Evolutionary conservation across 164 flowering plant genomes (phyloP).

Genomic region (Buxus sempervirens): DNA sequence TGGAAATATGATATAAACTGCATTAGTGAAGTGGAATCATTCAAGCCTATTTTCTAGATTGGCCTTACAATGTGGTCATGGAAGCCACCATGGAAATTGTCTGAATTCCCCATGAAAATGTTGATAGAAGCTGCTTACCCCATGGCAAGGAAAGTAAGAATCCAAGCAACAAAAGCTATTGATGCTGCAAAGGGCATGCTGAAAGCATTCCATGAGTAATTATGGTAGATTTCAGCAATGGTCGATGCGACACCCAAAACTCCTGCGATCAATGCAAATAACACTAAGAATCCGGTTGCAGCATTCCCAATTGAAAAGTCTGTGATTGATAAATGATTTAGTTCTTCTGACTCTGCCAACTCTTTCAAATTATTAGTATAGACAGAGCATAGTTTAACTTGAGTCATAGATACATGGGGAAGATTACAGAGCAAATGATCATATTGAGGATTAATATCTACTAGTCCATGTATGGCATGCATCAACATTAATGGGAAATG

Average conservation of each 20-base stretch:
- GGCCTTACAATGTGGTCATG: no score
- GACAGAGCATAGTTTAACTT: no score
- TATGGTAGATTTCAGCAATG: background rate
- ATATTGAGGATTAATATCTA: no score
- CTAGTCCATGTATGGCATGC: no score
- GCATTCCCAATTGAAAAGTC: background rate
- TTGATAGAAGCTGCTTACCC: background rate
- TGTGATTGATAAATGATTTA: background rate
- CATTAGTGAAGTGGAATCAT: no score
- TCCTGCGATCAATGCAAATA: background rate
- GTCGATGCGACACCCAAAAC: background rate
- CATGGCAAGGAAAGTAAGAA: background rate
- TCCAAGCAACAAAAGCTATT: background rate
- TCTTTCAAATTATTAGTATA: background rate
- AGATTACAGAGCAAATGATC: background rate
- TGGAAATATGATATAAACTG: no score
- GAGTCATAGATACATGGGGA: background rate
- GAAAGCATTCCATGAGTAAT: background rate
- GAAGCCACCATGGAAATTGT: no score
- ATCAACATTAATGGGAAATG: no score
- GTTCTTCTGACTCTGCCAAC: background rate
- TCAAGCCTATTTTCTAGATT: no score
- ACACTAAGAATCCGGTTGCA: background rate
- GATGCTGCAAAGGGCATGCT: background rate
- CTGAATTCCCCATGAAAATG: no score